Base-by-base conservation (phyloP, 306 rosid genomes). In the Quercus wislizeni region DNA sequence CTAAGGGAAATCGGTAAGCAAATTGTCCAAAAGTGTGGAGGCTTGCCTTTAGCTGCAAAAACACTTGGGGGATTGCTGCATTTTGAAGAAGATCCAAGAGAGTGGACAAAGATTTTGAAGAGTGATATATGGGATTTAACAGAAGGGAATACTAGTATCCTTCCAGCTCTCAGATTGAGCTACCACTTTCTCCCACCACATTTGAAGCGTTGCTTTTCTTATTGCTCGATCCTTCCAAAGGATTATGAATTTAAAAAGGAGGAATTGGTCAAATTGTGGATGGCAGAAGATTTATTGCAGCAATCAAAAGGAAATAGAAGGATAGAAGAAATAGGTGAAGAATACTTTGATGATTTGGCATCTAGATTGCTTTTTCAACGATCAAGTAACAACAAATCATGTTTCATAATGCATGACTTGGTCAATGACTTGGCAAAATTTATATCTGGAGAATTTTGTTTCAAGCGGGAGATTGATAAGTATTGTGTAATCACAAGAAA, bases 281-380 rank as follows among this genome's bases (percentile, higher is more conserved):
- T 81, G 76, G 76, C 58, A 3, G 76, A 69, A 31, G 84, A 76
- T 9, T 81, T 81, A 0, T 30, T 84, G 5, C 73, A 9, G 19
- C 79, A 49, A 23, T 5, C 21, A 6, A 33, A 30, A 6, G 14
- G 13, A n/a, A 21, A 15, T 14, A 56, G 4, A 3, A 55, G 28
- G 6, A 55, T 76, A 2, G 84, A 69, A 55, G 80, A 79, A 27
- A 17, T 75, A 20, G 86, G 86, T 0, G 10, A 68, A 11, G 49
- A 71, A 2, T 83, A 71, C 61, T 55, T 83, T 25, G 18, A 1
- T 0, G 72, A 71, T 52, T 79, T 79, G 1, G 11, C 70, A 7
- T 83, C 65, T 0, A 43, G 83, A 64, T 83, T 79, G 21, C 69
- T 84, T 1, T 80, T 84, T 56, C 84, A 84, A 59, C 43, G 0